Evolutionary conservation across 2,329 filamentous ascomycete species (phyloP), one percentile per base, ranked within the genome.

Genomic region (Fusarium nygamai): DNA sequence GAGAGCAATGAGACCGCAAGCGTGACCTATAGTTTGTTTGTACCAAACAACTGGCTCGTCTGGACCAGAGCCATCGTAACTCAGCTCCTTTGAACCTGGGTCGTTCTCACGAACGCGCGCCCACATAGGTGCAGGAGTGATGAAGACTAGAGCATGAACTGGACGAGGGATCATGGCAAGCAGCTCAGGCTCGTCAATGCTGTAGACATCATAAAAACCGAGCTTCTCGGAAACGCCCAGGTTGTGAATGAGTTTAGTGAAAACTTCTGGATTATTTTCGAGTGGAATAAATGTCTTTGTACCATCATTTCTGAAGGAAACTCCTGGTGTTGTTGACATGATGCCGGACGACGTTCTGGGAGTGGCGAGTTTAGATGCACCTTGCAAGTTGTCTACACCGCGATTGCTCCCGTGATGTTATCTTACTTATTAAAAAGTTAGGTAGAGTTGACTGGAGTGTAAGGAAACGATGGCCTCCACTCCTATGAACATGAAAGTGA

Each of bases 121-220:
- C 80, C 90, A 89, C 78, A 81, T 81, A 41, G 76, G 71, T 39
- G 86, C 84, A 22, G 94, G 94, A 75, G 94, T 93, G 80, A 96
- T 94, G 81, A 96, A 91, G 61, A 97, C 89, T 39, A 96, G 89
- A 22, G 94, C 94, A 74, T 93, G 85, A 9, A 90, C 92, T 19
- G 94, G 94, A 17, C 94, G 92, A 0, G 94, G 94, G 13, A 82
- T 78, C 81, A 95, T 91, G 63, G 89, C 88, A 71, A 96, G 87
- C n/a, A 96, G 88, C 33, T 92, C 89, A 0, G 92, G 89, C 50
- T 96, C 93, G 80, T 94, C 91, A 79, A 97, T 90, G 76, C 90
- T 93, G 86, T 90, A 96, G 81, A 97, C 92, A 81, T 97, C 94
- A 83, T 94, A 90, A 86, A 96, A 97, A 76, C 88, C 86, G 22